phyloP scores from a whole-genome alignment of 768 basidiomycete species.

The Lactarius evosmus region DNA sequence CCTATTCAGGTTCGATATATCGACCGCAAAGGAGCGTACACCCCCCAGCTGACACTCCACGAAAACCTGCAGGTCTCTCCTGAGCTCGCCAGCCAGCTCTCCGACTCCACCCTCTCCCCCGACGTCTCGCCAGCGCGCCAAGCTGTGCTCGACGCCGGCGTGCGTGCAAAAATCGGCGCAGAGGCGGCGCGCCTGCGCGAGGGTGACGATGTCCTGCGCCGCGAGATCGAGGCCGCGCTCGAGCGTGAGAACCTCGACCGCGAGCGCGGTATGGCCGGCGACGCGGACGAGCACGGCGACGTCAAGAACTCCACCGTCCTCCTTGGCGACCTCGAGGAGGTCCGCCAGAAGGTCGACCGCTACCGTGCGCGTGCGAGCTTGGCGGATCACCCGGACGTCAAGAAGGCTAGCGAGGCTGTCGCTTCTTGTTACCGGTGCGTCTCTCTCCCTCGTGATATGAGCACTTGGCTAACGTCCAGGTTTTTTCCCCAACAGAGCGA shows the following conservation, averaged over 20 bases:
- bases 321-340: constrained; percentile 71
- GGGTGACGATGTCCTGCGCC: constrained; percentile 66
- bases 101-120: constrained; percentile 57
- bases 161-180: constrained; percentile 65
- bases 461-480: background rate
- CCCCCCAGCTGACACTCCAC: constrained; percentile 9
- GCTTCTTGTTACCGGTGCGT: constrained; percentile 73
- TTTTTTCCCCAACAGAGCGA: constrained; percentile 30
- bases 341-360: constrained; percentile 67
- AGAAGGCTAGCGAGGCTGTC: constrained; percentile 55
- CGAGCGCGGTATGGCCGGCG: constrained; percentile 55
- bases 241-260: constrained; percentile 87
- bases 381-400: constrained; percentile 53
- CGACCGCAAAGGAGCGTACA: background rate
- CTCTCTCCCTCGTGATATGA: constrained; percentile 2
- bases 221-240: constrained; percentile 72
- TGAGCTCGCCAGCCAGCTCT: constrained; percentile 75
- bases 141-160: constrained; percentile 65
- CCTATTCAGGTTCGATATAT: constrained; percentile 45
- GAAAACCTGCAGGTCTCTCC: constrained; percentile 62
- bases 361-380: constrained; percentile 58
- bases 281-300: constrained; percentile 36
- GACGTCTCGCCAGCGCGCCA: constrained; percentile 67
- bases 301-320: constrained; percentile 60
- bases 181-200: constrained; percentile 63